phyloP scores from a whole-genome alignment of 768 basidiomycete species.

The Hemileccinum rubropunctum region DNA sequence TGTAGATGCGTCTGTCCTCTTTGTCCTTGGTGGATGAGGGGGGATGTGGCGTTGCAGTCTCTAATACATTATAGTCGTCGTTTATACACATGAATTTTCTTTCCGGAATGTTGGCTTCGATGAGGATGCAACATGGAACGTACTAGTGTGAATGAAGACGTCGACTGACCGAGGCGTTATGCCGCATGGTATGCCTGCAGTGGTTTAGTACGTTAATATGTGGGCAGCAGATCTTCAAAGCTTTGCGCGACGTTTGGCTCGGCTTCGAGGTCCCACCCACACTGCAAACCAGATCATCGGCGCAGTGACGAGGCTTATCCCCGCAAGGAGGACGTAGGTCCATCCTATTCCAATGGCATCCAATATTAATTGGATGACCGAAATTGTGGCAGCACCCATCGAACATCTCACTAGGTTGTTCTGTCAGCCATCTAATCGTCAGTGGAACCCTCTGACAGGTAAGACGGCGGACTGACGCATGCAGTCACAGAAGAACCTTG shows the following conservation, averaged over 20 bases:
- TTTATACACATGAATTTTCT: constrained; percentile 24
- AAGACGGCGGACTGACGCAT: constrained; percentile 39
- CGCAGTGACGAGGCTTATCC: constrained; percentile 33
- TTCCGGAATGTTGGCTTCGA: background rate
- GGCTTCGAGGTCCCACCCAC: no score
- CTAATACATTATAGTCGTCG: constrained; percentile 37
- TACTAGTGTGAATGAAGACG: no score
- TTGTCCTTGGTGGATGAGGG: constrained; percentile 2
- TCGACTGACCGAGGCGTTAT: no score
- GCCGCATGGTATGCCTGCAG: no score
- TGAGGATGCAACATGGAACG: no score
- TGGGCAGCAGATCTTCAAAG: no score
- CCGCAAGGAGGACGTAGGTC: constrained; percentile 64
- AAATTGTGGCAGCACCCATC: constrained; percentile 57
- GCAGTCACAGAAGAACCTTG: no score
- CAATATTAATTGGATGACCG: constrained; percentile 61
- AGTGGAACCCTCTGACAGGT: background rate
- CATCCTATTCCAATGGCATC: constrained; percentile 61
- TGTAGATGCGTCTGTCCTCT: constrained; percentile 23
- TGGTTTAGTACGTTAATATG: no score
- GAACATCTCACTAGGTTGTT: constrained; percentile 70
- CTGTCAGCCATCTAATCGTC: constrained; percentile 38
- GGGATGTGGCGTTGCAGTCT: constrained; percentile 16
- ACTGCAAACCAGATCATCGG: no score
- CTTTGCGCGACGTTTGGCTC: constrained; percentile 20